Evolutionary conservation across 2,329 filamentous ascomycete genomes (phyloP), one percentile per base, ranked within the genome.

Genomic region (Botryotinia convoluta): DNA sequence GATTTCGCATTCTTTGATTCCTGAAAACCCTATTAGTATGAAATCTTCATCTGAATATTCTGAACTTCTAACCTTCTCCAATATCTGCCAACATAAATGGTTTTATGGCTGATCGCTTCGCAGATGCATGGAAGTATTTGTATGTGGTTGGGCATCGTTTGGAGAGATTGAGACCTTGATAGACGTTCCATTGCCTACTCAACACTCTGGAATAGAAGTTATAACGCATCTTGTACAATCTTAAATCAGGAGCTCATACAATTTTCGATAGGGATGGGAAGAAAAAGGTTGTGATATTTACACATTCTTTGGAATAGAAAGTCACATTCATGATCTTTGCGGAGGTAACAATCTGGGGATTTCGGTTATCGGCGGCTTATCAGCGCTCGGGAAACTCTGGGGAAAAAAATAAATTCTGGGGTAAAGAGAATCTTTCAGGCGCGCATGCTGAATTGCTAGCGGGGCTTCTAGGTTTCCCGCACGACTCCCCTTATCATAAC

Each of bases 1-100:
- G 80, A 99, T 93, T 83, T 99, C 96, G 81, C 96, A 97, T 84
- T 99, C 96, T 81, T 96, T 95, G 80, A 98, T 99, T 72, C 96
- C 96, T 96, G 78, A 35, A 22, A 9, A 39, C n/a, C 14, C 26
- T 22, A 60, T 77, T 72, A 77, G 65, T 70, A 42, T 6, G 59
- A 29, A 10, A 26, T 62, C 18, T 73, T 42, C 37, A 14, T 29
- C 26, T 16, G 57, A 8, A 42, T 32, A 72, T 54, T 9, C 61
- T 10, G 48, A 16, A 42, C 54, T 42, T 81, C 84, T 76, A 78
- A 92, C 92, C 92, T 86, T 97, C 93, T 69, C 93, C 93, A 82
- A 97, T 96, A 80, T 97, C 93, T 75, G 93, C 93, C 74, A 97
- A 84, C 59, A 95, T 80, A 74, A 96, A 94, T 1, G 93, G 93